Percentiles rank a stretch among this genome's conserved stretches.
phyloP scores from a whole-genome alignment of 1,284 basidiomycete species.

The Hemileia vastatrix region DNA sequence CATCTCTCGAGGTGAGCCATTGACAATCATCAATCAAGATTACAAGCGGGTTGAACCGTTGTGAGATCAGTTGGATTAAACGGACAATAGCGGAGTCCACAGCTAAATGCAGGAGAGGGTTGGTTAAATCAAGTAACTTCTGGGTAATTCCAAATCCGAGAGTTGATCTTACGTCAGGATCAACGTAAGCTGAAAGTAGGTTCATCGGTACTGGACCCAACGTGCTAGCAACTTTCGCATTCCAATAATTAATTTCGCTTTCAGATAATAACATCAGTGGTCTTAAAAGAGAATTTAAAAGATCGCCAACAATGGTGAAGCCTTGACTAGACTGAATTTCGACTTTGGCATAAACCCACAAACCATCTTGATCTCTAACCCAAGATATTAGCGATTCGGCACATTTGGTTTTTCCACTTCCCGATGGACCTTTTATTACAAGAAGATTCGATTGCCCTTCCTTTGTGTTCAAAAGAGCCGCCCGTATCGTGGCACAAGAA shows the following conservation, averaged over 20 bases:
- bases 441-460: neutral
- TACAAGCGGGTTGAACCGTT: neutral
- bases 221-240: neutral
- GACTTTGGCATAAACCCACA: neutral
- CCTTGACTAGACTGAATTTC: neutral
- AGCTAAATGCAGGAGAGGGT: neutral
- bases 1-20: neutral
- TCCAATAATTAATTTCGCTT: neutral
- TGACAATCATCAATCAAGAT: neutral
- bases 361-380: neutral
- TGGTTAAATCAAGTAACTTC: neutral
- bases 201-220: neutral
- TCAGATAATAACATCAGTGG: neutral
- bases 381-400: neutral
- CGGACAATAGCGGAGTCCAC: neutral
- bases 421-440: neutral
- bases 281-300: neutral
- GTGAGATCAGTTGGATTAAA: neutral
- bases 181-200: neutral
- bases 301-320: neutral
- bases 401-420: neutral
- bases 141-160: too few species aligned
- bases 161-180: neutral
- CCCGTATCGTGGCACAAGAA: neutral
- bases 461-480: neutral